Conservation (phyloP, 2,329 filamentous ascomycete genomes). For the Ciborinia camelliae region DNA sequence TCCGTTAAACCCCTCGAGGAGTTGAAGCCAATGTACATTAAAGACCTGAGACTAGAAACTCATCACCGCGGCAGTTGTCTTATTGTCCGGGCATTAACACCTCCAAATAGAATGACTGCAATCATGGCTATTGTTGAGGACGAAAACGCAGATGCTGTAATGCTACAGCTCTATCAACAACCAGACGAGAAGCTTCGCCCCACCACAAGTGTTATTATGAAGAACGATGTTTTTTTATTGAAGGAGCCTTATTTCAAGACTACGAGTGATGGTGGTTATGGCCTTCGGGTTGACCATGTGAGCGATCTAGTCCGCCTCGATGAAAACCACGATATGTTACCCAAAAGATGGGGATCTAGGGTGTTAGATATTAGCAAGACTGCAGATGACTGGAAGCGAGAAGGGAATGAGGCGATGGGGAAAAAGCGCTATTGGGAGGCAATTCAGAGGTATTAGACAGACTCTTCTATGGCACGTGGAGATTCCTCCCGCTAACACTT, state of each 20-base stretch:
- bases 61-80: conserved; percentile 43
- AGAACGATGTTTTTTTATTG: conserved; percentile 42
- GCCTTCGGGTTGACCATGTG: conserved; percentile 40
- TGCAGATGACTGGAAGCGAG: conserved; percentile 16
- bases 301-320: conserved; percentile 26
- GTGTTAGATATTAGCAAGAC: background rate
- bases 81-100: conserved; percentile 26
- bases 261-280: conserved; percentile 41
- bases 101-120: conserved; percentile 34
- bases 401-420: conserved; percentile 19
- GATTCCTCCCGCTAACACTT: conserved; percentile 29
- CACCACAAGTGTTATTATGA: conserved; percentile 37
- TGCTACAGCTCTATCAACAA: conserved; percentile 45
- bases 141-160: conserved; percentile 26
- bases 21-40: conserved; percentile 27
- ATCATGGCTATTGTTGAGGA: conserved; percentile 35
- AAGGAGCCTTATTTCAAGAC: conserved; percentile 53
- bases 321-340: conserved; percentile 7
- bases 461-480: background rate
- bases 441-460: conserved; percentile 15
- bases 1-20: conserved; percentile 7
- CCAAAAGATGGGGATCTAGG: conserved; percentile 9
- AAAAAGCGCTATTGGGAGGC: conserved; percentile 12
- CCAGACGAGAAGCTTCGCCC: conserved; percentile 39
- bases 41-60: conserved; percentile 40